A percentile compares a stretch with the other conserved stretches of the same genome.
These are phyloP conservation scores for Phaeosphaeriaceae sp. DNA, from an alignment of 2,329 filamentous ascomycete species.

Conservation along the genomic window DNA sequence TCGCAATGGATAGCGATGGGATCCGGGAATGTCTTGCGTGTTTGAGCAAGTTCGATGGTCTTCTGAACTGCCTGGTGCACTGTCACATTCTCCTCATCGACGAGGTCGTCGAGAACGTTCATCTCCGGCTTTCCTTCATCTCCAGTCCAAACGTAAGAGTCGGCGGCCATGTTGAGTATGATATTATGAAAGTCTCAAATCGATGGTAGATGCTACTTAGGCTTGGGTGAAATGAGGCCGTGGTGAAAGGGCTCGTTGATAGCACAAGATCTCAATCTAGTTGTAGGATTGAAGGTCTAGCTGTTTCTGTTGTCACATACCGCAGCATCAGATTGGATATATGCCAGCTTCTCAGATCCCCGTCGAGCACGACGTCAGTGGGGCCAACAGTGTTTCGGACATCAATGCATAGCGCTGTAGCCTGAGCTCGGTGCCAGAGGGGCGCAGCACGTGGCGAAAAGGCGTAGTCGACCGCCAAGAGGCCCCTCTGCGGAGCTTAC, in stretches of 20 bases:
- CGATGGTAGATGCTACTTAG: not conserved
- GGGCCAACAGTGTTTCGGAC: not conserved
- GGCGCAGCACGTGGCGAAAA: not conserved
- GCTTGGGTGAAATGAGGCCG: not conserved
- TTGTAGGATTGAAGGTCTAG: not conserved
- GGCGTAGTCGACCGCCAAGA: not conserved
- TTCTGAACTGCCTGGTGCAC: not conserved
- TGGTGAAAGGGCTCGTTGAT: not conserved
- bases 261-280: not conserved
- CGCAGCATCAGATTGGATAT: not conserved
- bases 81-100: not conserved
- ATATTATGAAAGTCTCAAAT: not conserved
- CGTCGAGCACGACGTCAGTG: not conserved
- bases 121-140: slow-evolving; percentile 1
- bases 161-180: not conserved
- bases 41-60: not conserved
- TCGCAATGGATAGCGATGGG: slow-evolving; percentile 13
- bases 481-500: not conserved
- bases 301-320: not conserved
- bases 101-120: not conserved
- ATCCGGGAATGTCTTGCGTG: not conserved
- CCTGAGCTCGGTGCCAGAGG: not conserved
- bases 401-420: not conserved
- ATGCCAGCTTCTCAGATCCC: not conserved
- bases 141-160: not conserved